Evolutionary conservation across 2,329 filamentous ascomycete species (phyloP), one percentile per base, ranked within the genome.

Genomic region (Gaeumannomyces sp.): DNA sequence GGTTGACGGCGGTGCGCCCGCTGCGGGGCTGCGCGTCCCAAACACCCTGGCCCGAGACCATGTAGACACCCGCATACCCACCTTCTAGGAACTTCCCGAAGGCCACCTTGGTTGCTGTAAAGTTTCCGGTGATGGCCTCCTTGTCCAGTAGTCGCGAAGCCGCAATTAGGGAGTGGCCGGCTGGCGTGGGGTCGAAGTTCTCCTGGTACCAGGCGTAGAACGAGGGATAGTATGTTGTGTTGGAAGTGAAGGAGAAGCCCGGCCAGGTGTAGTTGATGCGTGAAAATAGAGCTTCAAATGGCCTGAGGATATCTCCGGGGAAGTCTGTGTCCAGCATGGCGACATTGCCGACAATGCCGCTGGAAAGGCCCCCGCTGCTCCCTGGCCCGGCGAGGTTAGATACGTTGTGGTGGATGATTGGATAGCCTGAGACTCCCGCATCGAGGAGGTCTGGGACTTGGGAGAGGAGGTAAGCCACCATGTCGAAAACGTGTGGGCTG

Each of bases 341-440:
- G 25, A 70, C 35, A 58, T 66, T 70, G 66, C 67, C 69, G 45
- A 68, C 25, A 16, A 70, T 63, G 56, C 69, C 69, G 56, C 59
- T 68, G 38, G 38, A 45, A 19, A 45, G 38, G 38, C 38, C 13
- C 1, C 13, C 38, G 38, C 38, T 7, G 38, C 38, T 7, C 38
- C 14, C 38, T 45, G 38, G 38, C 13, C 38, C 16, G 38, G 38
- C 38, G 61, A 66, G 60, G 33, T 61, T 64, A n/a, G 64, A 64
- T 45, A 64, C 63, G 25, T 66, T 59, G 4, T 74, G 71, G 0
- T 74, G 73, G 31, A 86, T 72, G 29, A 71, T 70, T 35, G 79
- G 78, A 69, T 83, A 84, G 1, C 80, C 80, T 0, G 71, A 81
- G 8, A 85, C 75, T 5, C 85, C 85, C 0, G 78, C 77, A 27